Base-by-base conservation (phyloP, 192 early-diverging fungal genomes). In the Podochytrium sp. region DNA sequence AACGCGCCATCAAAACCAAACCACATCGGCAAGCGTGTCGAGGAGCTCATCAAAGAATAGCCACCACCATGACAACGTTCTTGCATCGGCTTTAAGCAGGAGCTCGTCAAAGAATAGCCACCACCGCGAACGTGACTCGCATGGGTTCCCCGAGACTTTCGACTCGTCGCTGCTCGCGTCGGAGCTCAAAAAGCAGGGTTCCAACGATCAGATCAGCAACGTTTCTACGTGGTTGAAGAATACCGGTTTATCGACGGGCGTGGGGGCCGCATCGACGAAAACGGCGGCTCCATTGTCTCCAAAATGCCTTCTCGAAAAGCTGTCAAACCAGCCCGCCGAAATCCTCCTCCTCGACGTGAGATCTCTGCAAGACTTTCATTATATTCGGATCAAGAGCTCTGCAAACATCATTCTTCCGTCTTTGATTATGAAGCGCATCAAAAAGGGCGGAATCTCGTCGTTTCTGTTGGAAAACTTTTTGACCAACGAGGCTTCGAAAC, bases 341-440 rank as follows among this genome's bases (percentile, higher is more conserved):
- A 3, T 74, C 18, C 47, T 82, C 34, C 52, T 73, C 3, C 39
- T 82, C 29, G 81, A 82, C 55, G 58, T 82, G 18, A 57, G 81
- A 23, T 43, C 62, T 16, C 29, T 73, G 4, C 57, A 72, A 40
- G 74, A 76, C 37, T 82, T 74, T 55, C n/a, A 27, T 1, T 18
- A 25, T 27, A 41, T 65, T 30, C 43, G 57, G 30, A 78, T 83
- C 35, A 29, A 49, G 23, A 62, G 65, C 4, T 78, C 78, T 12
- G 77, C 76, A 6, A 79, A 79, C 65, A 66, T 84, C 25, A 74
- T 65, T 33, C 47, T 84, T 0, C 82, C 82, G 14, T 29, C 71
- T 58, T 33, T 84, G 43, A 81, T 84, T 60, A 55, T 80, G 34
- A 84, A 84, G 55, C 65, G 82, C n/a, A 75, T 80, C 66, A 55